Percentiles rank a stretch among this genome's conserved stretches.
phyloP scores from a whole-genome alignment of 257 asterid species.

The Cinchona pubescens region DNA sequence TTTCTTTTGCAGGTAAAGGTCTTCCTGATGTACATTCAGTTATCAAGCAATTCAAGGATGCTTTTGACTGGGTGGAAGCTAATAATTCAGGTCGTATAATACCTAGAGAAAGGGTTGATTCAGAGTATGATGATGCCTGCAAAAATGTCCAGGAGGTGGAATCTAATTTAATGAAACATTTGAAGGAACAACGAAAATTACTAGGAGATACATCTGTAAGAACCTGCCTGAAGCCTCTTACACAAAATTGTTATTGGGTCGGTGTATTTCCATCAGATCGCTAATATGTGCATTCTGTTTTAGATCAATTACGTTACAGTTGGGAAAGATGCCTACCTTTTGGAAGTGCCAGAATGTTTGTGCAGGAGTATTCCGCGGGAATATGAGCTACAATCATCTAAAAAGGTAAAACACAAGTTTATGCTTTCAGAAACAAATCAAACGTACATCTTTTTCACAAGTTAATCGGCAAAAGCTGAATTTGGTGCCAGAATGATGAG shows the following conservation, averaged over 20 bases:
- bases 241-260: background rate
- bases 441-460: background rate
- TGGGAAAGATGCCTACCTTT: constrained; percentile 86
- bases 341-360: constrained; percentile 90
- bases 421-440: background rate
- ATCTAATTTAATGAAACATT: constrained; percentile 58
- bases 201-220: constrained; percentile 89
- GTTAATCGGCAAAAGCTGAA: background rate
- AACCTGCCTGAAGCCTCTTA: constrained; percentile 13
- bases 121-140: constrained; percentile 85
- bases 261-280: constrained; percentile 6
- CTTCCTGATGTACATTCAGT: constrained; percentile 57
- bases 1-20: constrained; percentile 52
- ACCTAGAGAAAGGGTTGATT: constrained; percentile 89
- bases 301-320: constrained; percentile 76
- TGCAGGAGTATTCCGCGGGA: constrained; percentile 64
- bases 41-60: constrained; percentile 76
- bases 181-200: constrained; percentile 71
- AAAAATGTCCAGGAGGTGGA: constrained; percentile 62
- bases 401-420: constrained; percentile 52
- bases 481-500: background rate
- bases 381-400: constrained; percentile 80
- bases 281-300: constrained; percentile 20
- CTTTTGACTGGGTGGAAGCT: constrained; percentile 97
- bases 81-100: constrained; percentile 80